Conservation (phyloP, 805 yeast species). For the Lipomyces mesembrius region DNA sequence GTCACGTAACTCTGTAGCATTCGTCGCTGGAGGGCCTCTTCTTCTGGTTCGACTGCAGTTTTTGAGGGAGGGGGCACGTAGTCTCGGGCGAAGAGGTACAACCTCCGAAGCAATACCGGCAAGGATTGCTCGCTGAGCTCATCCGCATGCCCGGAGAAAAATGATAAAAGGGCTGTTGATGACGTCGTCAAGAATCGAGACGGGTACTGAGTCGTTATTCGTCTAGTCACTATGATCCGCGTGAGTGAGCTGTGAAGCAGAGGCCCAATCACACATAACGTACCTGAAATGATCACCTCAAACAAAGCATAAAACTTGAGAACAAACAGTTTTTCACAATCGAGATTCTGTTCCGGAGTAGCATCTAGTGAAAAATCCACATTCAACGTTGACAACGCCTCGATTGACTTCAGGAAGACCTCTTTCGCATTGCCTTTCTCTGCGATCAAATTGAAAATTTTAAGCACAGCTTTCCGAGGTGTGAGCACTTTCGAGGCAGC, state of each 20-base stretch:
- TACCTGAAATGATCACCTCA: conserved; percentile 60
- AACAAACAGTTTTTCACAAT: conserved; percentile 47
- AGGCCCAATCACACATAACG: background rate
- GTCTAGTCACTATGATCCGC: conserved; percentile 43
- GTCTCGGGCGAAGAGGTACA: conserved; percentile 61
- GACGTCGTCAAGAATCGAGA: conserved; percentile 78
- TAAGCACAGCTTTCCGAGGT: conserved; percentile 50
- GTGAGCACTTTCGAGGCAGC: conserved; percentile 22
- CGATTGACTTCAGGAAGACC: conserved; percentile 70
- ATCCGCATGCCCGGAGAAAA: conserved; percentile 52
- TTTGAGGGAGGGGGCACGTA: conserved; percentile 53
- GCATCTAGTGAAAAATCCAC: conserved; percentile 40
- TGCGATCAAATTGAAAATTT: conserved; percentile 66
- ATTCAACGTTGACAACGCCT: conserved; percentile 55
- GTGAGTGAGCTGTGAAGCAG: background rate
- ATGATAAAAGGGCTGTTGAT: conserved; percentile 60
- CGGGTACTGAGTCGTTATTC: conserved; percentile 73
- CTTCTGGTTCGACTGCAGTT: conserved; percentile 51
- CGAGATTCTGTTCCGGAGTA: conserved; percentile 33
- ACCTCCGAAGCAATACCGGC: conserved; percentile 60
- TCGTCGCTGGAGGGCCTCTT: conserved; percentile 59
- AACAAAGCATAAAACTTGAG: conserved; percentile 67
- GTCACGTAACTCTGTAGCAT: conserved; percentile 67
- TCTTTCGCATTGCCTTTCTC: conserved; percentile 80
- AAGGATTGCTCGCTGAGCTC: conserved; percentile 44